These are phyloP conservation scores for Mycena galopus DNA, from an alignment of 768 basidiomycete genomes.

Conservation along the genomic window DNA sequence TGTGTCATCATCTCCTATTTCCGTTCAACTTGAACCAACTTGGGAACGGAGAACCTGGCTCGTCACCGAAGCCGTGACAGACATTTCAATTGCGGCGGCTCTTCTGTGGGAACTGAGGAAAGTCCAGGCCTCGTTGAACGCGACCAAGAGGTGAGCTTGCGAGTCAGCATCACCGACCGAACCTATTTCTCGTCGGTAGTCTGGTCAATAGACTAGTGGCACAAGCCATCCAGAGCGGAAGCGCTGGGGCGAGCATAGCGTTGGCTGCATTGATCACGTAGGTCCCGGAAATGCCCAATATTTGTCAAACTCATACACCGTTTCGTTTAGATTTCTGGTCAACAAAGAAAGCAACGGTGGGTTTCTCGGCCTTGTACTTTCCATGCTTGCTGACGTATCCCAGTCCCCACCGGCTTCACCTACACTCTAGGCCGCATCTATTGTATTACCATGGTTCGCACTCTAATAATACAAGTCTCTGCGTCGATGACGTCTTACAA, in stretches of 20 bases:
- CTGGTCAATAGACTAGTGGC: background rate
- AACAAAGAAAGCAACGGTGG: slow-evolving; percentile 7
- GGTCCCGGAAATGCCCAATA: background rate
- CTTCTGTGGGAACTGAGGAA: too few relatives aligned
- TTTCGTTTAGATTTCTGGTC: slow-evolving; percentile 1
- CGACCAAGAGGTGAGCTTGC: too few relatives aligned
- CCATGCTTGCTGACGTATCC: background rate
- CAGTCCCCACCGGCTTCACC: too few relatives aligned
- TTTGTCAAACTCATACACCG: slow-evolving; percentile 5
- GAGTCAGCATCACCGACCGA: too few relatives aligned
- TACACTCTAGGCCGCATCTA: too few relatives aligned
- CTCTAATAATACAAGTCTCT: too few relatives aligned
- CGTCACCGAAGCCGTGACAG: slow-evolving; percentile 11
- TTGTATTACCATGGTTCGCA: too few relatives aligned
- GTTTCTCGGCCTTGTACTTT: background rate
- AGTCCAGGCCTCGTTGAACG: background rate
- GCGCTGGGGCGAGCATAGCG: background rate
- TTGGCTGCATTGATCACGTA: background rate
- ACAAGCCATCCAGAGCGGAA: background rate
- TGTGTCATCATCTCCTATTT: slow-evolving; percentile 1
- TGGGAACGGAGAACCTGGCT: slow-evolving; percentile 8
- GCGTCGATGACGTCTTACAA: too few relatives aligned
- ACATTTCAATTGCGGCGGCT: background rate
- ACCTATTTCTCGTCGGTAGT: too few relatives aligned
- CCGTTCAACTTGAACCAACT: background rate